Evolutionary conservation across 257 asterid species (phyloP), one percentile per base, ranked within the genome.

Genomic region (Misopates orontium): DNA sequence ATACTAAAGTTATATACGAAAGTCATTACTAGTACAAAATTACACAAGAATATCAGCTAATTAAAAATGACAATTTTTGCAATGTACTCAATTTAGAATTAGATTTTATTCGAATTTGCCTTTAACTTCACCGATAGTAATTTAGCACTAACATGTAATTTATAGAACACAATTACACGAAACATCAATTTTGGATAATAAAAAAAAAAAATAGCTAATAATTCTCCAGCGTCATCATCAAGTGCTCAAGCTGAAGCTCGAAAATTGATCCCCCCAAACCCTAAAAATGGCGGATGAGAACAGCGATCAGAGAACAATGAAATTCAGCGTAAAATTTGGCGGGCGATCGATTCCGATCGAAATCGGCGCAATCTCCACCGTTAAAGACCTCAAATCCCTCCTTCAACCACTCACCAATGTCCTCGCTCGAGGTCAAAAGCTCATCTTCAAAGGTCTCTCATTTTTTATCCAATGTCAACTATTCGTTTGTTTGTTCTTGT

Each of bases 391-490:
- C 62, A 93, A 93, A 69, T 66, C 75, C 58, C 70, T 70, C 31
- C 94, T 90, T 69, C 96, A 83, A 71, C 72, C 80, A 67, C 85
- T 86, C 72, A 93, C 99, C 69, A 73, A 93, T 80, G 99, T 90
- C 71, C 97, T 93, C 59, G 78, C 88, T 69, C 97, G 98, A 49
- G 96, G 97, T 78, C 97, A 93, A 53, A 93, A 90, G 75, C 96
- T 93, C 81, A 90, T 93, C 18, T 90, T 45, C 77, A 93, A 86
- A 84, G 96, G 97, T 84, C 6, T 60, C 21, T 21, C 58, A 54
- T 3, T 10, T 28, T 53, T 19, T 16, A 24, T 8, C 62, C 13
- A 18, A 21, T 10, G 5, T 40, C 22, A 5, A 60, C 32, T 48
- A 24, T 52, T 61, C 28, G 5, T 40, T 64, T 52, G 2, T 18